Conservation (phyloP, 352 stramenopile species). For the Phytophthora ramorum region DNA sequence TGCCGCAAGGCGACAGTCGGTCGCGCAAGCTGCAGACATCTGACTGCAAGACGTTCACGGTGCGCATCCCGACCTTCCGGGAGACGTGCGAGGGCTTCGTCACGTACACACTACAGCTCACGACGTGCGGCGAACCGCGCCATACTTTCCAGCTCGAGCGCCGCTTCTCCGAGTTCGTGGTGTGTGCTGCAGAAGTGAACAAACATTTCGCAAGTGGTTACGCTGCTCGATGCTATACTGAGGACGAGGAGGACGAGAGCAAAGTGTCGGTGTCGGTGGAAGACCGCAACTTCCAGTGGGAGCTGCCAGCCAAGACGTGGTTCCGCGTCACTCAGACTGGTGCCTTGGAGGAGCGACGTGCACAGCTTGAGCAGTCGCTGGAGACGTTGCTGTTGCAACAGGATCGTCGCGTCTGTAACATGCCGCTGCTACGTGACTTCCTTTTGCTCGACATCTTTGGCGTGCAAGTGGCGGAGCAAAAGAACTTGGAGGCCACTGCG, state of each 20-base stretch:
- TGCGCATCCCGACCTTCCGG: conserved; percentile 63
- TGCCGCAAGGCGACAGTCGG: conserved; percentile 25
- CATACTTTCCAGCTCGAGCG: conserved; percentile 68
- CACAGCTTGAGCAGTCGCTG: conserved; percentile 60
- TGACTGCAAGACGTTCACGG: conserved; percentile 54
- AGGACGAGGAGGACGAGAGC: conserved; percentile 16
- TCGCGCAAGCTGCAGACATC: conserved; percentile 3
- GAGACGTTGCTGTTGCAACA: conserved; percentile 55
- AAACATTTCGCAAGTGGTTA: conserved; percentile 39
- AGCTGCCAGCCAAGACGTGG: conserved; percentile 83
- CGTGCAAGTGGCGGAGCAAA: conserved; percentile 70
- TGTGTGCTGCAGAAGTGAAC: conserved; percentile 56
- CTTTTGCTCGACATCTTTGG: conserved; percentile 85
- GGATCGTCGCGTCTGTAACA: conserved; percentile 46
- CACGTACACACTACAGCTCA: conserved; percentile 62
- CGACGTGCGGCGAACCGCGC: conserved; percentile 40
- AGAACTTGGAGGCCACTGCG: conserved; percentile 34
- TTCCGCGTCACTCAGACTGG: conserved; percentile 70
- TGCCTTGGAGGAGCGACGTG: conserved; percentile 69
- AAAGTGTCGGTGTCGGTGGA: conserved; percentile 10
- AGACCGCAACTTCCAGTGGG: conserved; percentile 46
- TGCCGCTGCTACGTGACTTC: conserved; percentile 73
- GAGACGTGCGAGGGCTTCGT: conserved; percentile 74
- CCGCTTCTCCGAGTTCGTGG: conserved; percentile 83
- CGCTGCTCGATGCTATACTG: conserved; percentile 12